A percentile compares a stretch with the other conserved stretches of the same genome.
These are phyloP conservation scores for Calonectria pauciramosa DNA, from an alignment of 2,329 filamentous ascomycete genomes.

Conservation along the genomic window DNA sequence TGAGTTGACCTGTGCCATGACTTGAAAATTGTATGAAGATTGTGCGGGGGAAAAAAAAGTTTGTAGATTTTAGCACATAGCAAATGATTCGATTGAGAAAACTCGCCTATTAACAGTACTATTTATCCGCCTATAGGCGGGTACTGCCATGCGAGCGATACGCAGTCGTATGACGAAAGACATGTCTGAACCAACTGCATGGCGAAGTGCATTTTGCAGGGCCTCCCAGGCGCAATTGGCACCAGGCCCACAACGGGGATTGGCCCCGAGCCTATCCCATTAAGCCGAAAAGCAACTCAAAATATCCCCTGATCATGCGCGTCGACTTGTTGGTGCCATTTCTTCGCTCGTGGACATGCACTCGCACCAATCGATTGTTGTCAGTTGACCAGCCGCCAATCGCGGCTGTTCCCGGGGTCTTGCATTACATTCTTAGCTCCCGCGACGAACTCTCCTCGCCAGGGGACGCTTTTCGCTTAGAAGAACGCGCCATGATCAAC, in stretches of 20 bases:
- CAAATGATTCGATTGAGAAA: background rate
- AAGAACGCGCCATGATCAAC: background rate
- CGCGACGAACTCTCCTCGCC: background rate
- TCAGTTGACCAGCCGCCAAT: background rate
- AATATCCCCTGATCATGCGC: background rate
- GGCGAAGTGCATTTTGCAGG: background rate
- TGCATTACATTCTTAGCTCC: background rate
- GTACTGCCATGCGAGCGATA: background rate
- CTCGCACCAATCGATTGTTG: background rate
- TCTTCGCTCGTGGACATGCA: background rate
- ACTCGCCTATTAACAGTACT: background rate
- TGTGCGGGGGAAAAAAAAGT: background rate
- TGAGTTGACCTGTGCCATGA: background rate
- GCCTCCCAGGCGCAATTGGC: background rate
- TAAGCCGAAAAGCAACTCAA: background rate
- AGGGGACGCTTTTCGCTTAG: background rate
- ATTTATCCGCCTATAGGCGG: background rate
- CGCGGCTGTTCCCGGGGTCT: background rate
- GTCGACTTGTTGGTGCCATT: background rate
- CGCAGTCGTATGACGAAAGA: background rate
- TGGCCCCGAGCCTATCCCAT: background rate
- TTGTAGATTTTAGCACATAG: background rate
- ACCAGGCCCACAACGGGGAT: background rate
- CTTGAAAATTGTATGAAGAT: background rate
- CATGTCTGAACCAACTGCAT: background rate